Base-by-base conservation (phyloP, 2,329 filamentous ascomycete species). In the Microcyclospora tardicrescens region DNA sequence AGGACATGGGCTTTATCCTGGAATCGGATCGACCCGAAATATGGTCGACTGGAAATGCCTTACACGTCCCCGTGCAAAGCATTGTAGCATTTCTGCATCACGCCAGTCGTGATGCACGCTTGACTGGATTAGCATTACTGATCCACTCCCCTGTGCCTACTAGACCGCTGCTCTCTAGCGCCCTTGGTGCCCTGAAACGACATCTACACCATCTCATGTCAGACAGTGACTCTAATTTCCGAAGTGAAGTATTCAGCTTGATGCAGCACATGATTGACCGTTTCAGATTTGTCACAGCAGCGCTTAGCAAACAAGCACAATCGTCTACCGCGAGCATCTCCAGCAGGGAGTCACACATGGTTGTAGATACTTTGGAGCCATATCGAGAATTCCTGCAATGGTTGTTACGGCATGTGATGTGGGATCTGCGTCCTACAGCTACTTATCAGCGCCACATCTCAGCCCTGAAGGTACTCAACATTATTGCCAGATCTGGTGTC, bases 381-480 rank as follows among this genome's bases (percentile, higher is more conserved):
- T 47, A 53, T 38, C 43, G 33, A 35, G 34, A 41, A 11, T 94
- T 93, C 51, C 49, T 93, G n/a, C 55, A 59, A 1, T 87, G 82
- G 77, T 93, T 89, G 54, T 51, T 84, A 1, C 53, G 63, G 1
- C 91, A 93, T 48, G 60, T 95, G 5, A 70, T 76, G 38, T 64
- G 67, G 29, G 86, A 96, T 51, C 64, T 98, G 15, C 72, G 76
- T 2, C 79, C 86, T 2, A 87, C 81, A 1, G 77, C 84, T 12
- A 91, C 87, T 10, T 98, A 96, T 54, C 87, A 93, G 56, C 75
- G 86, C 6, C 89, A 94, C 49, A 82, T 87, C 34, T 83, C 82
- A 2, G 77, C 84, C 2, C 60, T 96, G 5, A 85, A 79, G 52
- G 77, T 81, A 1, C 61, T 89, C 19, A 66, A 66, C 1, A 69